Conservation (phyloP, 2,329 filamentous ascomycete genomes). For the Claviceps purpurea region DNA sequence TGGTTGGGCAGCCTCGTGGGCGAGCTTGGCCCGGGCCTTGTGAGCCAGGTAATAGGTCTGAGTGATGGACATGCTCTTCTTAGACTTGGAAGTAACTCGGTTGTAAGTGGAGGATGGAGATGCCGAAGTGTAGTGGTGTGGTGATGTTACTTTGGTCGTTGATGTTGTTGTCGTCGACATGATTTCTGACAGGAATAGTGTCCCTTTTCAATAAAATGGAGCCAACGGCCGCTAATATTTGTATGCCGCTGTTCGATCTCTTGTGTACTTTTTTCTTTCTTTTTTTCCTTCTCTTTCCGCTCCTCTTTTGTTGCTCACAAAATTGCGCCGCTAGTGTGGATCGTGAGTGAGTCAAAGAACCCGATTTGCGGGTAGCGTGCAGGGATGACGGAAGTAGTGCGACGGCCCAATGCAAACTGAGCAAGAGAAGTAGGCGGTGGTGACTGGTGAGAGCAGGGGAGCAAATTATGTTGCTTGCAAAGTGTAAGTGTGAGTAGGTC, state of each 20-base stretch:
- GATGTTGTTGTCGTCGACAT: neutral
- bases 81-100: conserved; percentile 22
- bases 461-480: neutral
- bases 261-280: neutral
- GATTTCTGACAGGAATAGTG: too few species aligned
- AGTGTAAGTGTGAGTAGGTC: neutral
- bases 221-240: too few species aligned
- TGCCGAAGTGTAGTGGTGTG: conserved; percentile 10
- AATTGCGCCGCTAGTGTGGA: neutral
- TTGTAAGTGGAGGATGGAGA: conserved; percentile 14
- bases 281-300: conserved; percentile 9
- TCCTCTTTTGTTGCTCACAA: conserved; percentile 9
- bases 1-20: conserved; percentile 72
- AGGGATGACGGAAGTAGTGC: neutral
- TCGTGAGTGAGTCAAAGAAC: conserved; percentile 9
- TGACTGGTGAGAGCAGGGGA: too few species aligned
- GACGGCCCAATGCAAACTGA: too few species aligned
- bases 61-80: conserved; percentile 92
- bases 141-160: conserved; percentile 17
- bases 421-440: too few species aligned
- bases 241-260: too few species aligned
- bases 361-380: neutral
- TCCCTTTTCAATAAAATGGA: too few species aligned
- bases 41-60: conserved; percentile 98
- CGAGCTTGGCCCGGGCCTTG: conserved; percentile 92